A percentile compares a stretch with the other conserved stretches of the same genome.
Evolutionary conservation across 768 basidiomycete species (phyloP).

Genomic region (Phaeolepiota aurea): DNA sequence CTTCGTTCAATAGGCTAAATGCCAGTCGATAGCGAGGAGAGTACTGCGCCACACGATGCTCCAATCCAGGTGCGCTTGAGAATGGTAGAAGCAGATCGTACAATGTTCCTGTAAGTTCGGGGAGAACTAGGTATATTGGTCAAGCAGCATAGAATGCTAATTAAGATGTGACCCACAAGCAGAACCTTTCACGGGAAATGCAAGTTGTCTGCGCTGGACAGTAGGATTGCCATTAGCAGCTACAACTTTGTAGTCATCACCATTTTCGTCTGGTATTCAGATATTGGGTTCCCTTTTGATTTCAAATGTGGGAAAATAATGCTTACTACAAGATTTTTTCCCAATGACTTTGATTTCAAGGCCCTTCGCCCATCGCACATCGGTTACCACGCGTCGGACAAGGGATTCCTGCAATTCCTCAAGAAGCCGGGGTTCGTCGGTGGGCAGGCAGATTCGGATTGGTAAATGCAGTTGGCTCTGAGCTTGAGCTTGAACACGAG

Average conservation of each 20-base stretch:
- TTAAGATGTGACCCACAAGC: conserved; percentile 10
- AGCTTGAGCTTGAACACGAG: conserved; percentile 46
- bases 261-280: too few relatives aligned
- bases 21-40: conserved; percentile 76
- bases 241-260: background rate
- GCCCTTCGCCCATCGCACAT: conserved; percentile 30
- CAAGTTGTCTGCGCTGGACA: conserved; percentile 18
- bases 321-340: conserved; percentile 25
- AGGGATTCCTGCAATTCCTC: conserved; percentile 15
- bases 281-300: too few relatives aligned
- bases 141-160: background rate
- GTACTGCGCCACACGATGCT: conserved; percentile 60
- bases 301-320: background rate
- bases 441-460: conserved; percentile 30
- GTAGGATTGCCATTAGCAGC: background rate
- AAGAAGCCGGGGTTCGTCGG: conserved; percentile 7
- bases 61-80: conserved; percentile 29
- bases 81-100: conserved; percentile 32
- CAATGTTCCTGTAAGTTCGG: conserved; percentile 19
- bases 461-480: conserved; percentile 37
- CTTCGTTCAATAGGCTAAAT: conserved; percentile 92
- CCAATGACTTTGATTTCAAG: conserved; percentile 26
- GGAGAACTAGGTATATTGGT: conserved; percentile 8
- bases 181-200: conserved; percentile 16
- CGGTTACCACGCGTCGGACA: conserved; percentile 13